phyloP scores from a whole-genome alignment of 768 basidiomycete genomes.

The Trichaptum fuscoviolaceum region DNA sequence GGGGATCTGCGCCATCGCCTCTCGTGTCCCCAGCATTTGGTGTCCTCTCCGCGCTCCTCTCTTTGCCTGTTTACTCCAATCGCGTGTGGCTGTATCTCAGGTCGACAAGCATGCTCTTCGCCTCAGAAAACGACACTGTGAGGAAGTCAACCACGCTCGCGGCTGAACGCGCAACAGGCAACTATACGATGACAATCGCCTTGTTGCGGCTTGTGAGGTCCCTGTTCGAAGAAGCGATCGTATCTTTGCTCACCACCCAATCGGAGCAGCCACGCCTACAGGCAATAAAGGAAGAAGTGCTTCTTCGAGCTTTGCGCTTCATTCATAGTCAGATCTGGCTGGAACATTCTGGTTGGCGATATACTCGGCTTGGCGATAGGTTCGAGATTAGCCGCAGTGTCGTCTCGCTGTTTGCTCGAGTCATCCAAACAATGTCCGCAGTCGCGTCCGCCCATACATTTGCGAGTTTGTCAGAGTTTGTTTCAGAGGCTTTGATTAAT shows the following conservation, averaged over 20 bases:
- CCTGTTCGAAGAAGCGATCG: slow-evolving; percentile 67
- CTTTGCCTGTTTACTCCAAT: slow-evolving; percentile 68
- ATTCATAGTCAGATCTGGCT: slow-evolving; percentile 88
- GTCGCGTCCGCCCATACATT: background rate
- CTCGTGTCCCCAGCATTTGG: slow-evolving; percentile 79
- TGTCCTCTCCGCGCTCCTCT: slow-evolving; percentile 71
- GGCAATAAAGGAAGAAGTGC: slow-evolving; percentile 78
- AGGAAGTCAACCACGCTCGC: slow-evolving; percentile 64
- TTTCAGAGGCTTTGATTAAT: slow-evolving; percentile 67
- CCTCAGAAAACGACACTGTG: slow-evolving; percentile 49
- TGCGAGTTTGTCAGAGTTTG: slow-evolving; percentile 12
- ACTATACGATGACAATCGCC: slow-evolving; percentile 79
- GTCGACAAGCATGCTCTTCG: slow-evolving; percentile 72
- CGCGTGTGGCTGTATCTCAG: slow-evolving; percentile 87
- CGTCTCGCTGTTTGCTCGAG: slow-evolving; percentile 43
- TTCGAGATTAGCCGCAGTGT: slow-evolving; percentile 77
- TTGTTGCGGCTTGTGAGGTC: slow-evolving; percentile 72
- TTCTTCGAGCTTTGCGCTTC: slow-evolving; percentile 70
- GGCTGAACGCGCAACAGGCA: slow-evolving; percentile 62
- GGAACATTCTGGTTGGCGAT: slow-evolving; percentile 83
- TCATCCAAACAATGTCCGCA: slow-evolving; percentile 4
- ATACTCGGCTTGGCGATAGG: slow-evolving; percentile 70
- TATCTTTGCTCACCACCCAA: slow-evolving; percentile 41
- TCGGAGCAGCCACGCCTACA: slow-evolving; percentile 56
- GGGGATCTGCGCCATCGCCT: slow-evolving; percentile 44